Percentiles rank a stretch among this genome's conserved stretches.
Conservation (phyloP, 768 basidiomycete species). For the Lactarius indigo region DNA sequence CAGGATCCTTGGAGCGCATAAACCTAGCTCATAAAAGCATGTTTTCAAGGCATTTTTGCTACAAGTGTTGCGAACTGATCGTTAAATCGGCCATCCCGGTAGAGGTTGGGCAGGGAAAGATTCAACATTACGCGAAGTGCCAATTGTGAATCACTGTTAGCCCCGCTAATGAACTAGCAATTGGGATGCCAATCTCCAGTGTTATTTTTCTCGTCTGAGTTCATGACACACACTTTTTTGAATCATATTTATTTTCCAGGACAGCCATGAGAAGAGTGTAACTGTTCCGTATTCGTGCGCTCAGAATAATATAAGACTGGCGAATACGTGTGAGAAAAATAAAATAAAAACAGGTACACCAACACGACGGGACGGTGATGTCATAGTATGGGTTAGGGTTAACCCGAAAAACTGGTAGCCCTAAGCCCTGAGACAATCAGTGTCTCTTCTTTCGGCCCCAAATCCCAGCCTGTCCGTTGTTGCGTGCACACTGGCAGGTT, state of each 20-base stretch:
- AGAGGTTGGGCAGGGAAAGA: neutral
- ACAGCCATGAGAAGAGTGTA: too few relatives aligned
- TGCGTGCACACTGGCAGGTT: too few relatives aligned
- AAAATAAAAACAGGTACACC: neutral
- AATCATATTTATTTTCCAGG: too few relatives aligned
- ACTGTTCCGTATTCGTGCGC: neutral
- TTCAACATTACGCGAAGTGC: constrained; percentile 3
- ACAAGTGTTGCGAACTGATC: constrained; percentile 39
- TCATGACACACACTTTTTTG: too few relatives aligned
- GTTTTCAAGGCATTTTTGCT: constrained; percentile 46
- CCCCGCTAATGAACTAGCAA: neutral
- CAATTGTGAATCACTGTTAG: neutral
- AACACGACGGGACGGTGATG: too few relatives aligned
- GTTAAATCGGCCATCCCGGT: constrained; percentile 10
- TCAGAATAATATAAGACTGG: neutral
- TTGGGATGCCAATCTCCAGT: neutral
- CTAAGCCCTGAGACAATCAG: neutral
- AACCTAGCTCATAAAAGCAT: neutral
- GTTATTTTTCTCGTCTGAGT: neutral
- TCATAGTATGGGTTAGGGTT: neutral
- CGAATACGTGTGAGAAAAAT: too few relatives aligned
- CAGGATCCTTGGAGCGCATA: neutral
- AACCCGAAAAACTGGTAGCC: neutral
- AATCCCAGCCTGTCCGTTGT: too few relatives aligned
- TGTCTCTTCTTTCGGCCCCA: too few relatives aligned